Evolutionary conservation across 495 filamentous ascomycete species (phyloP), one percentile per base, ranked within the genome.

Genomic region (Annulohypoxylon moriforme): DNA sequence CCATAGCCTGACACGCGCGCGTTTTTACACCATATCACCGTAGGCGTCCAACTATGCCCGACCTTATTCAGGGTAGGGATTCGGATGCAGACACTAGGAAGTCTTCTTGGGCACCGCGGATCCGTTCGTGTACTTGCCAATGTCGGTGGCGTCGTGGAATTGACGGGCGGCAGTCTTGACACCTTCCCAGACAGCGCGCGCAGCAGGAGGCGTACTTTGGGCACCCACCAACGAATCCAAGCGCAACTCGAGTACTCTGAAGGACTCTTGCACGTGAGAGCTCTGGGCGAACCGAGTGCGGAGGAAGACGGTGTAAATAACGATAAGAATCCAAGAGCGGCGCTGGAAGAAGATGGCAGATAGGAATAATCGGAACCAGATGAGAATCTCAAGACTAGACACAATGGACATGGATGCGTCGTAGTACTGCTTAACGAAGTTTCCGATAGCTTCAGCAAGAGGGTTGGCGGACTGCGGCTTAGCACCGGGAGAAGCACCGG

Each of bases 371-470:
- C 96, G 94, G 80, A 91, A 83, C 89, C 94, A 94, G 63, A 98
- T 89, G 22, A 86, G 78, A 63, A 96, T 89, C 79, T 96, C 93
- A 31, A 96, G 87, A 33, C 81, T 79, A 14, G 92, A 88, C 31
- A 96, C 93, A 31, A 95, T 85, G 68, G 90, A 91, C 93, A 96
- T 96, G 72, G 90, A 90, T 50, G 87, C 81, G 79, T 98, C 96
- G 77, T 98, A 98, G 86, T 98, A 97, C 78, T 94, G 89, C 88
- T 98, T 99, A 79, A 99, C 94, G 77, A 99, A 99, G 67, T 84
- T 83, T 55, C 93, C 93, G 78, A 99, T 97, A 66, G 84, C 88
- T 60, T 98, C 93, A 14, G 92, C 88, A 24, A 93, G 76, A 33
- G 91, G 85, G 74, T 90, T 90, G 77, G 88, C 88, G 73, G 84